phyloP scores from a whole-genome alignment of 257 asterid species.

The Paulownia fortunei region DNA sequence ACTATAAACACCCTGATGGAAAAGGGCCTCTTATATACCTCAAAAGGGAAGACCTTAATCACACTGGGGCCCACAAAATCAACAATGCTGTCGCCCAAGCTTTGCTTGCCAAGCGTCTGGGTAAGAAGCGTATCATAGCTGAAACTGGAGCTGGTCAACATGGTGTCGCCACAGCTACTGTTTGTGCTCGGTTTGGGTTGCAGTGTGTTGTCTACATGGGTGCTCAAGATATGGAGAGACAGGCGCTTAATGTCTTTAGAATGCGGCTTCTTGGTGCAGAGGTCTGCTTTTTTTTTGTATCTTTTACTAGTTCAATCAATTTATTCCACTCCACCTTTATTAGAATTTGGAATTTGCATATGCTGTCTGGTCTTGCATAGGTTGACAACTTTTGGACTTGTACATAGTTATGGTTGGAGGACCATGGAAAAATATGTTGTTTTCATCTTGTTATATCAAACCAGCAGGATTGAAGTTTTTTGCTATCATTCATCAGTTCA shows the following conservation, averaged over 20 bases:
- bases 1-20: constrained; percentile 72
- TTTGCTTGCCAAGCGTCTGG: constrained; percentile 89
- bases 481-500: constrained; percentile 4
- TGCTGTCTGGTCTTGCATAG: background rate
- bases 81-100: constrained; percentile 94
- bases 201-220: constrained; percentile 89
- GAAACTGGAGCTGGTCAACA: constrained; percentile 99
- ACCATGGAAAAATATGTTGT: background rate
- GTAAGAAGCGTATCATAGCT: constrained; percentile 88
- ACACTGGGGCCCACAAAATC: constrained; percentile 97
- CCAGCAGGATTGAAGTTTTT: background rate
- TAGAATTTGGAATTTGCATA: background rate
- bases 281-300: constrained; percentile 55
- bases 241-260: constrained; percentile 88
- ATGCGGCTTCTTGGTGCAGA: constrained; percentile 98
- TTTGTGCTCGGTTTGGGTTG: constrained; percentile 95
- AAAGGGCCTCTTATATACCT: constrained; percentile 84
- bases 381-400: background rate
- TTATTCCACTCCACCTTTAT: background rate
- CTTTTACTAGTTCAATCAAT: constrained; percentile 1
- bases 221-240: constrained; percentile 99
- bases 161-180: constrained; percentile 98
- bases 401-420: constrained; percentile 7
- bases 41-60: constrained; percentile 95
- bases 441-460: constrained; percentile 6